Base-by-base conservation (phyloP, 805 yeast genomes). In the Candida sakaeoensis region DNA sequence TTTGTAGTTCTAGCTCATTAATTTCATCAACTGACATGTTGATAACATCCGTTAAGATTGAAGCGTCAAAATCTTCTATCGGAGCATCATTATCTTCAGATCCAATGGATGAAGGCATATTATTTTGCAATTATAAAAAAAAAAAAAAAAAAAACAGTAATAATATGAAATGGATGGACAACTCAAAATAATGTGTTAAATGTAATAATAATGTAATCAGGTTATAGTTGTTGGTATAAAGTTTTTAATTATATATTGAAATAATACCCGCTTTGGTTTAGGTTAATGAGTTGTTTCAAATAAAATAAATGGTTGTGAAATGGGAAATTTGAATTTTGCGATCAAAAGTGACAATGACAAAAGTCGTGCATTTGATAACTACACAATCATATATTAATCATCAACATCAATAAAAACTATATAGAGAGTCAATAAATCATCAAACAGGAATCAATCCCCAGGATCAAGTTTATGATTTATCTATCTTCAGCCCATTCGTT, bases 401-500 rank as follows among this genome's bases (percentile, higher is more conserved):
- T n/a, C n/a, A n/a, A n/a, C n/a, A n/a, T n/a, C n/a, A n/a, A n/a
- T n/a, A n/a, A n/a, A n/a, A n/a, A n/a, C n/a, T 14, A 29, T 15
- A 16, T 29, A 16, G 33, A 14, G n/a, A n/a, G n/a, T n/a, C n/a
- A n/a, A n/a, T n/a, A n/a, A n/a, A n/a, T 28, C 16, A 28, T 16
- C 16, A 16, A 15, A 9, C 9, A 9, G 6, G 32, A 9, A 7
- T 21, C 9, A 21, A 21, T 21, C 24, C 6, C 24, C 24, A 21
- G 24, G 6, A 25, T 25, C n/a, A 25, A 25, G 9, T 8, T 10
- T 5, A 13, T 17, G 31, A 16, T 6, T 53, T 57, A 82, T 59
- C 91, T 83, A 56, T 84, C 91, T 56, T 84, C 93, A 17, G 95
- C 95, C 95, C 95, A 85, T 61, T 85, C 95, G 54, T 85, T 85